Base-by-base conservation (phyloP, 192 early-diverging fungal species). In the Coemansia sp. region DNA sequence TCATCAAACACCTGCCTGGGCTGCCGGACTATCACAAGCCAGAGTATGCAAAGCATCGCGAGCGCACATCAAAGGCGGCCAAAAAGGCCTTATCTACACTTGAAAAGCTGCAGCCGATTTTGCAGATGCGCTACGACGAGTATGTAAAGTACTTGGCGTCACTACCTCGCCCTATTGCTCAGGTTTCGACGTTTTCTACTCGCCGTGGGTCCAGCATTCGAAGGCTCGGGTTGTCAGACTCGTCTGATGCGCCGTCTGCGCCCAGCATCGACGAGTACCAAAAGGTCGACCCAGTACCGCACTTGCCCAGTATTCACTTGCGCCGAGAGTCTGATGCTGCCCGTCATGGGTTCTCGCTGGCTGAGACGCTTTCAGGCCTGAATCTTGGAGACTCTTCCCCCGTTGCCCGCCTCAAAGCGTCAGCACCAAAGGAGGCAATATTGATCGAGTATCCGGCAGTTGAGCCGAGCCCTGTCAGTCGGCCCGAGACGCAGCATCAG, bases 1-100 rank as follows among this genome's bases (percentile, higher is more conserved):
- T 87, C 36, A 45, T 91, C 29, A 84, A 73, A 41, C 86, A 88
- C 31, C 74, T 91, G 31, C 85, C 79, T 50, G 86, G 86, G 50
- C 86, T 89, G 62, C 77, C 79, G 8, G 81, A 87, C 45, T 89
- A 84, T 66, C 77, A 76, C 48, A 73, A 75, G 38, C 77, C 85
- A 0, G 74, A 78, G 36, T 66, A 86, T 61, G 86, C 88, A 8
- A 73, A 72, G 55, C 63, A 57, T n/a, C 63, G 73, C 5, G 63
- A 79, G 15, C 72, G 63, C 64, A 62, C 67, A 45, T 73, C 64
- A 38, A 62, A 84, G 72, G 85, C 82, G 48, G 85, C 86, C 36
- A 68, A 80, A 31, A 82, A 81, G 51, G 86, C 87, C 1, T 63
- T 91, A 76, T 75, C 83, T 12, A 80, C 78, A 34, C 69, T 89